phyloP scores from a whole-genome alignment of 73 alveolate species.

The Paramecium primaurelia region DNA sequence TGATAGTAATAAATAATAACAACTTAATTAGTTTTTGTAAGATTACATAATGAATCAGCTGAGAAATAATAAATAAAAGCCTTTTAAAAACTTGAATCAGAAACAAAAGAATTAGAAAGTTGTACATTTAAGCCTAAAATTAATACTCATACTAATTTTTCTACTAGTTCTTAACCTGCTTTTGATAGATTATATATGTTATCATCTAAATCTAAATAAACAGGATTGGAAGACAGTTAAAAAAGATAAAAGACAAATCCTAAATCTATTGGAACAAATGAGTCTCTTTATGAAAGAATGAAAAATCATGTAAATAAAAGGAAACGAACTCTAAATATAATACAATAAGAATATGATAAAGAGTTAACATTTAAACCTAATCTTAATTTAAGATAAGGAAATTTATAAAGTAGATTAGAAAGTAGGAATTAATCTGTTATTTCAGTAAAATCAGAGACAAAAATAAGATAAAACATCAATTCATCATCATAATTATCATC shows the following conservation, averaged over 20 bases:
- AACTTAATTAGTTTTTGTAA: neutral
- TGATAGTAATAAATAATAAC: neutral
- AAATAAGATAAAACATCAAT: neutral
- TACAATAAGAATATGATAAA: neutral
- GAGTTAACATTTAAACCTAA: slow-evolving; percentile 24
- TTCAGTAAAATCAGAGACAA: neutral
- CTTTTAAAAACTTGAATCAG: neutral
- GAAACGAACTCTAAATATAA: neutral
- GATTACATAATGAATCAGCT: slow-evolving; percentile 46
- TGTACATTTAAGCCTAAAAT: slow-evolving; percentile 33
- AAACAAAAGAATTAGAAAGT: neutral
- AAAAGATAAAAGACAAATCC: neutral
- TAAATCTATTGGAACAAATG: neutral
- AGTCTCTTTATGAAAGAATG: slow-evolving; percentile 40
- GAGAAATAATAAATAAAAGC: slow-evolving; percentile 3
- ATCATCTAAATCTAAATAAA: slow-evolving; percentile 1
- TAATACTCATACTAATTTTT: neutral
- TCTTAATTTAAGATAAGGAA: neutral
- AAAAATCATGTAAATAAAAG: slow-evolving; percentile 19
- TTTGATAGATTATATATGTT: slow-evolving; percentile 31
- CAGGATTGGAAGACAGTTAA: neutral
- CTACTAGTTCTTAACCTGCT: slow-evolving; percentile 7
- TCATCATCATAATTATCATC: neutral
- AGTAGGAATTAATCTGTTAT: neutral
- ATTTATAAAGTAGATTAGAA: neutral